Conservation (phyloP, 805 yeast species). For the Cyberlindnera mrakii region DNA sequence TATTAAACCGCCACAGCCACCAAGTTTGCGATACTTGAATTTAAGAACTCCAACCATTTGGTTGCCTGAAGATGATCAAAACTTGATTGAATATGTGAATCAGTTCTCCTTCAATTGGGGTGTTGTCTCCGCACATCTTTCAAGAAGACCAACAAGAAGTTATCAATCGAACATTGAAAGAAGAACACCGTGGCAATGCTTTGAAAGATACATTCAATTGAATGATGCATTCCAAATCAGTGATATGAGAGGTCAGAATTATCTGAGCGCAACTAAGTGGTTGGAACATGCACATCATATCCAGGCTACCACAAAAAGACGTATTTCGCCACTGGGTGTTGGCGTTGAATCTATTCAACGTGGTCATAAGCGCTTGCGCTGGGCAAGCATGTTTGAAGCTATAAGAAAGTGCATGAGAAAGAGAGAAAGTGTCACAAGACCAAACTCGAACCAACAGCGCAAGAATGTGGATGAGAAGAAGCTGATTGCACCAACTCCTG, state of each 20-base stretch:
- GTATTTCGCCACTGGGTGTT: constrained; percentile 91
- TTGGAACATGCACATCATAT: constrained; percentile 84
- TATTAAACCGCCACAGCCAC: constrained; percentile 84
- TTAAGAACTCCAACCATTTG: constrained; percentile 89
- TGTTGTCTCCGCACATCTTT: constrained; percentile 75
- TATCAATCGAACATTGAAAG: constrained; percentile 87
- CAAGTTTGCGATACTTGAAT: constrained; percentile 73
- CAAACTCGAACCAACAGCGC: constrained; percentile 40
- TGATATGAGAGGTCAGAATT: constrained; percentile 84
- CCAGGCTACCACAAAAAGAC: constrained; percentile 80
- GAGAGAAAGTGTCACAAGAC: constrained; percentile 70
- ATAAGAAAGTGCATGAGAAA: constrained; percentile 85
- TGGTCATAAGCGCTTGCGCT: constrained; percentile 84
- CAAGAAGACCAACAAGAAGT: constrained; percentile 57
- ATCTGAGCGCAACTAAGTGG: constrained; percentile 85
- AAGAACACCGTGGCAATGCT: constrained; percentile 98
- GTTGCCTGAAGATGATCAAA: constrained; percentile 90
- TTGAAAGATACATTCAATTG: constrained; percentile 90
- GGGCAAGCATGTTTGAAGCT: constrained; percentile 98
- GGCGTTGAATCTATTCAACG: constrained; percentile 88
- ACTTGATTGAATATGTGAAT: constrained; percentile 72
- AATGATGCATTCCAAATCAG: constrained; percentile 81
- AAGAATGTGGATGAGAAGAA: constrained; percentile 34
- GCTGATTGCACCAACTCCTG: constrained; percentile 67
- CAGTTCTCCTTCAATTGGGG: constrained; percentile 93